Percentiles rank a stretch among this genome's conserved stretches.
Evolutionary conservation across 2,329 filamentous ascomycete genomes (phyloP).

Genomic region (Pseudophaeomoniella oleicola): DNA sequence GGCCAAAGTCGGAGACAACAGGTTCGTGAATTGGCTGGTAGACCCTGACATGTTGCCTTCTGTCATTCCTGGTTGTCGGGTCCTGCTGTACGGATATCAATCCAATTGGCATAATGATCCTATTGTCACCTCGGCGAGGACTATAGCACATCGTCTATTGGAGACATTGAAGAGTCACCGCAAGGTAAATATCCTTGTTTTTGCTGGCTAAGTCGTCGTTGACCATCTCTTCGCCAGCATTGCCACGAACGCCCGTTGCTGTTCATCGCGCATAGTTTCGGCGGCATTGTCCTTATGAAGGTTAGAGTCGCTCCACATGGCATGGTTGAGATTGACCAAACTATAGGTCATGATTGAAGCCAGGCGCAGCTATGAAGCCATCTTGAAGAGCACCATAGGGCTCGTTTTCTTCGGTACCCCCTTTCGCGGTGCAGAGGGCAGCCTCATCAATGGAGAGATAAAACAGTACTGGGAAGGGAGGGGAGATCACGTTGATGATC

Average conservation of each 20-base stretch:
- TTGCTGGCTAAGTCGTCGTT: background rate
- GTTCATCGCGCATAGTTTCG: background rate
- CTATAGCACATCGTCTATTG: conserved; percentile 17
- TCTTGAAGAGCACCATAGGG: conserved; percentile 16
- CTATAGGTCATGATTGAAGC: background rate
- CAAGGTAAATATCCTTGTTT: background rate
- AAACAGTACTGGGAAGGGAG: background rate
- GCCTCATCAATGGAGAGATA: background rate
- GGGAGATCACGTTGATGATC: background rate
- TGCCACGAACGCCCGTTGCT: background rate
- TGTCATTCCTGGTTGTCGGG: conserved; percentile 15
- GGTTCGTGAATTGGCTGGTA: background rate
- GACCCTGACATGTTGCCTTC: conserved; percentile 7
- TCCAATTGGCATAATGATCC: conserved; percentile 14
- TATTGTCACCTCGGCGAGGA: conserved; percentile 19
- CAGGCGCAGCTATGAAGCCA: conserved; percentile 14
- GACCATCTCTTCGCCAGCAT: background rate
- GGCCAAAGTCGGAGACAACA: background rate
- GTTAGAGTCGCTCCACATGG: conserved; percentile 14
- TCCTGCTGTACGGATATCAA: conserved; percentile 20
- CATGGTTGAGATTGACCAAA: conserved; percentile 14
- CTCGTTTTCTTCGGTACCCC: conserved; percentile 20
- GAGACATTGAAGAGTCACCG: conserved; percentile 5
- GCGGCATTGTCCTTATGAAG: background rate
- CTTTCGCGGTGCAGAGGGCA: conserved; percentile 17